Base-by-base conservation (phyloP, 2,329 filamentous ascomycete genomes). In the Neoarthrinium moseri region DNA sequence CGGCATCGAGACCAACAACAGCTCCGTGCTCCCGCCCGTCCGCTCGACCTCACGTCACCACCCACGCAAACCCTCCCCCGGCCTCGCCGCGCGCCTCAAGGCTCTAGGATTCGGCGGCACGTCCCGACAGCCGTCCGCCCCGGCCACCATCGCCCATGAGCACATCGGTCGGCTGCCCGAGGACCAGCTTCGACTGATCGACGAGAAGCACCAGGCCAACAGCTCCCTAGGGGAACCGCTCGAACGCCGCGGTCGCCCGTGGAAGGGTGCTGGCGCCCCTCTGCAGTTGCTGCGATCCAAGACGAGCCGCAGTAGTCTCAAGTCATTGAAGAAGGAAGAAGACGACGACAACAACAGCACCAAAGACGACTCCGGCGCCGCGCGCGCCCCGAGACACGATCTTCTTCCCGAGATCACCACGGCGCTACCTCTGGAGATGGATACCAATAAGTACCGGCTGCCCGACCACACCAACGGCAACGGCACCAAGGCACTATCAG, bases 391-490 rank as follows among this genome's bases (percentile, higher is more conserved):
- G 17, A 12, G 17, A 18, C 20, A 13, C 43, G 17, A 36, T 42
- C 38, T 26, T 50, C 56, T 81, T 38, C 77, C 77, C 30, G 74
- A 79, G 68, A 84, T 75, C 63, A 70, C 61, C 56, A 67, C 69
- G 27, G 58, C 69, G 13, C 69, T 74, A 43, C 73, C 74, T 47
- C 58, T 82, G 64, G 77, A 78, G 53, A 83, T 86, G 77, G 86
- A 90, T 67, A 84, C 80, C 46, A 78, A 86, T 61, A 89, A 90
- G 65, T 90, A 89, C 62, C 79, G 83, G 35, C 69, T 89, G 62
- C 85, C 86, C 46, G 86, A 90, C 65, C 80, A 84, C 61, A 78
- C 72, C 43, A 84, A 83, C 67, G 76, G 81, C 66, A 80, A 89
- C 73, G 81, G 82, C 67, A 77, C 82, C 62, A 84, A 86, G 61